Evolutionary conservation across 2,329 filamentous ascomycete species (phyloP).

Genomic region (Ophiostoma pallidulum): DNA sequence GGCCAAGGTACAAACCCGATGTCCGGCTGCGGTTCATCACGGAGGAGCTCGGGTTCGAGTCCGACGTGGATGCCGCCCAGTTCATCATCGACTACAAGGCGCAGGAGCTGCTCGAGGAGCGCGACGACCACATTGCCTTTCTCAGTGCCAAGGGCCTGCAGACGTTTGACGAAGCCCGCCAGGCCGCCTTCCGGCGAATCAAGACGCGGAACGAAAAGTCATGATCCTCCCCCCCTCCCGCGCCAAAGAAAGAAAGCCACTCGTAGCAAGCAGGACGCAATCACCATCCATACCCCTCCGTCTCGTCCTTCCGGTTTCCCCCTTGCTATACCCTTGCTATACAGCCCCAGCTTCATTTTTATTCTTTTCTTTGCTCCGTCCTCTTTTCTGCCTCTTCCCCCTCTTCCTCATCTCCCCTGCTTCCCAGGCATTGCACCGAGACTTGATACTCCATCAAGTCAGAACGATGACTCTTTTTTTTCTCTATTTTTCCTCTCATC

Average conservation of each 20-base stretch:
- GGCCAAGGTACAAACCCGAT: slow-evolving; percentile 69
- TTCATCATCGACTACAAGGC: slow-evolving; percentile 79
- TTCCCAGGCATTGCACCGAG: no score
- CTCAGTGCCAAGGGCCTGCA: slow-evolving; percentile 61
- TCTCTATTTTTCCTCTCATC: no score
- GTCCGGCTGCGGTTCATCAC: slow-evolving; percentile 85
- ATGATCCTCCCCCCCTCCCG: slow-evolving; percentile 65
- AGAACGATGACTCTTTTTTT: neutral
- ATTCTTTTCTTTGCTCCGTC: no score
- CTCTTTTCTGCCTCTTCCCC: neutral
- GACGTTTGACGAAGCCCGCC: slow-evolving; percentile 65
- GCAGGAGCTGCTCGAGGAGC: slow-evolving; percentile 67
- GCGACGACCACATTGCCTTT: slow-evolving; percentile 62
- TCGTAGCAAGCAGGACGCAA: no score
- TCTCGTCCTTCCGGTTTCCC: no score
- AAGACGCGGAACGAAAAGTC: slow-evolving; percentile 94
- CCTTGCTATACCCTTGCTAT: no score
- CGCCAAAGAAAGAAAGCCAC: no score
- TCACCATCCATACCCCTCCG: no score
- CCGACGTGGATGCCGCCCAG: slow-evolving; percentile 78
- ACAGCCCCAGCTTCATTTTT: no score
- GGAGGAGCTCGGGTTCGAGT: slow-evolving; percentile 92
- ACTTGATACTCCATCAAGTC: no score
- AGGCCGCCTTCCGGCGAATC: slow-evolving; percentile 71
- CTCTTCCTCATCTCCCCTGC: no score